Evolutionary conservation across 1,139 yeast species (phyloP).

Genomic region (Zygoascus hellenicus): DNA sequence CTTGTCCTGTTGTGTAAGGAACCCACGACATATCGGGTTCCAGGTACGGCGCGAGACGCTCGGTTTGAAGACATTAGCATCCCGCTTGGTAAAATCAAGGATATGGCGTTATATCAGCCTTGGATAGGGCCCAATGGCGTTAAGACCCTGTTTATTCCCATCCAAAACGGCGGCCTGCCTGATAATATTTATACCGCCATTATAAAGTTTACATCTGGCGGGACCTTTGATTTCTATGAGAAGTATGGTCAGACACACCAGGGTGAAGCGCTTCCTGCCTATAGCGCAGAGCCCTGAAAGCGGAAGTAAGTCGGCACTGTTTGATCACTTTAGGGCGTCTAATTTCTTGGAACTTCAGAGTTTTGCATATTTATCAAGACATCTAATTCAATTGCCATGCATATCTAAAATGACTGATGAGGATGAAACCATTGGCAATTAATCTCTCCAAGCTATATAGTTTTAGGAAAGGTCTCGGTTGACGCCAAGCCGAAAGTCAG

Average conservation of each 20-base stretch:
- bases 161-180: constrained; percentile 22
- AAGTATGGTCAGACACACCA: constrained; percentile 9
- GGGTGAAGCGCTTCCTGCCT: constrained; percentile 20
- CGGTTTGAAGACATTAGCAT: constrained; percentile 23
- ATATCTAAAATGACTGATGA: too few relatives aligned
- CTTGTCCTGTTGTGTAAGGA: constrained; percentile 16
- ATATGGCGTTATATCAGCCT: constrained; percentile 28
- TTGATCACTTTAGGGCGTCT: too few relatives aligned
- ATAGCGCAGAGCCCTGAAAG: constrained; percentile 7
- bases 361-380: too few relatives aligned
- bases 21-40: constrained; percentile 25
- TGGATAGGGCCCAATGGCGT: constrained; percentile 34
- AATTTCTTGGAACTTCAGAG: too few relatives aligned
- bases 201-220: constrained; percentile 30
- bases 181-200: constrained; percentile 13
- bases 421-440: too few relatives aligned
- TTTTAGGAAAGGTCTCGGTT: too few relatives aligned
- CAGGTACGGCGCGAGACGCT: constrained; percentile 28
- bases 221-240: constrained; percentile 28
- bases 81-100: constrained; percentile 19
- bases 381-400: too few relatives aligned
- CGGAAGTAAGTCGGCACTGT: too few relatives aligned
- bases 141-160: constrained; percentile 16
- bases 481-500: too few relatives aligned
- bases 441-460: too few relatives aligned